phyloP scores from a whole-genome alignment of 371 early-diverging fungal species.

The Zychaea mexicana region DNA sequence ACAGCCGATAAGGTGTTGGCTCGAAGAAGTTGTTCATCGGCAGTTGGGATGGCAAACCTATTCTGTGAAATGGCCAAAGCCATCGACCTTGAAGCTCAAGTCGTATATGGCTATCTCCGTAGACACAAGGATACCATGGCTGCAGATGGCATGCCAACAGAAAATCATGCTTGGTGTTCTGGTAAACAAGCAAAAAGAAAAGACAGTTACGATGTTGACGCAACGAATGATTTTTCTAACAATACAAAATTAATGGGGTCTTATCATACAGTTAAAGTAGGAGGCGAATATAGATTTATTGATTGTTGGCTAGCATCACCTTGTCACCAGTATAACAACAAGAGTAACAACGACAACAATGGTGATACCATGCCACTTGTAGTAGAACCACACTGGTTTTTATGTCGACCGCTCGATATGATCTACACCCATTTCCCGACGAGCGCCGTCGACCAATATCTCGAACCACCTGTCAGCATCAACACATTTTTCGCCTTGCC shows the following conservation, averaged over 20 bases:
- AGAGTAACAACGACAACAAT: too few species aligned
- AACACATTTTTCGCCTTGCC: slow-evolving; percentile 39
- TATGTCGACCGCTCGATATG: slow-evolving; percentile 40
- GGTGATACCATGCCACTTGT: slow-evolving; percentile 33
- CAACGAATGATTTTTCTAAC: too few species aligned
- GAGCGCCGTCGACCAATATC: slow-evolving; percentile 28
- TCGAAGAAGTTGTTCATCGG: slow-evolving; percentile 38
- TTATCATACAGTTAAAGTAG: slow-evolving; percentile 47
- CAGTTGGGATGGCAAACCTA: slow-evolving; percentile 59
- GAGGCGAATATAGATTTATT: slow-evolving; percentile 62
- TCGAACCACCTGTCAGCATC: slow-evolving; percentile 29
- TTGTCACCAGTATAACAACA: not conserved
- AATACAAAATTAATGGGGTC: not conserved
- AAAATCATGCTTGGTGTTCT: slow-evolving; percentile 67
- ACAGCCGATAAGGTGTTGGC: slow-evolving; percentile 47
- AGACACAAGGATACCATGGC: slow-evolving; percentile 26
- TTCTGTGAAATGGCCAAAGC: slow-evolving; percentile 61
- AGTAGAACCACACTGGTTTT: slow-evolving; percentile 47
- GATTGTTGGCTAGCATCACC: slow-evolving; percentile 66
- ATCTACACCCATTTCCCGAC: slow-evolving; percentile 47
- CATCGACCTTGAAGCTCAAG: slow-evolving; percentile 55
- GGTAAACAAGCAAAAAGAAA: slow-evolving; percentile 23
- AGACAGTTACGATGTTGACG: too few species aligned
- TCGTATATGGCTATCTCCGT: slow-evolving; percentile 59
- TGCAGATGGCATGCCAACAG: slow-evolving; percentile 27